A percentile compares a stretch with the other conserved stretches of the same genome.
phyloP scores from a whole-genome alignment of 305 asterid species.

The Plantago coronopus region DNA sequence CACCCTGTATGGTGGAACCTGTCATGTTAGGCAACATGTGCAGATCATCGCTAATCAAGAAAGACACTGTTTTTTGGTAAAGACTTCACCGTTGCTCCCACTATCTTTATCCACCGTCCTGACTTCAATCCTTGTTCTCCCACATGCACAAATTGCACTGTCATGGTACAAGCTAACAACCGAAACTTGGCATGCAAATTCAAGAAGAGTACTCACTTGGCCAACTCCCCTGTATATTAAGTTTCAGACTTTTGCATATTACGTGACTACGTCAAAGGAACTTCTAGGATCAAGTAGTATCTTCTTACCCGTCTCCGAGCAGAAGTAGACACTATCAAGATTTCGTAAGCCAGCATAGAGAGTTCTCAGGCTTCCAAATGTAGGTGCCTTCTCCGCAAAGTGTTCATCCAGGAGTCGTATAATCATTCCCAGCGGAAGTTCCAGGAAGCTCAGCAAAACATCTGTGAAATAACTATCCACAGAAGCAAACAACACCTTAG shows the following conservation, averaged over 20 bases:
- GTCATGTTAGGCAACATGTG: neutral
- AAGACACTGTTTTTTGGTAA: neutral
- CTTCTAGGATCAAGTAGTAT: conserved; percentile 11
- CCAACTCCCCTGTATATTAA: conserved; percentile 1
- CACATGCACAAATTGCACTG: neutral
- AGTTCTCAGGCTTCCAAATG: neutral
- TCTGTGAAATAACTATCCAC: conserved; percentile 16
- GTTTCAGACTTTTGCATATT: conserved; percentile 7
- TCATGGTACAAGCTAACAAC: neutral
- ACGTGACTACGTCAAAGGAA: neutral
- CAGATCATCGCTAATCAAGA: conserved; percentile 6
- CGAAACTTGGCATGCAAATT: neutral
- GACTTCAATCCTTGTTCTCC: neutral
- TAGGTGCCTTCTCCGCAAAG: conserved; percentile 9
- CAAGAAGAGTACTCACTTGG: neutral
- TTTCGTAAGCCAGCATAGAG: conserved; percentile 1
- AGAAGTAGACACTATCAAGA: conserved; percentile 1
- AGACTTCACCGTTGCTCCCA: neutral
- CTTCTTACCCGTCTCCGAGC: conserved; percentile 1
- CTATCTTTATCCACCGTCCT: too few species aligned
- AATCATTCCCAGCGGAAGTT: conserved; percentile 30
- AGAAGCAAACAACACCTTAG: conserved; percentile 27
- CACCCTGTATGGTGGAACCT: neutral
- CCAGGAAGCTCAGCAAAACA: conserved; percentile 23
- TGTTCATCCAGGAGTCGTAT: conserved; percentile 16